Evolutionary conservation across 352 stramenopile genomes (phyloP), one percentile per base, ranked within the genome.

Genomic region (Plasmopara muralis): DNA sequence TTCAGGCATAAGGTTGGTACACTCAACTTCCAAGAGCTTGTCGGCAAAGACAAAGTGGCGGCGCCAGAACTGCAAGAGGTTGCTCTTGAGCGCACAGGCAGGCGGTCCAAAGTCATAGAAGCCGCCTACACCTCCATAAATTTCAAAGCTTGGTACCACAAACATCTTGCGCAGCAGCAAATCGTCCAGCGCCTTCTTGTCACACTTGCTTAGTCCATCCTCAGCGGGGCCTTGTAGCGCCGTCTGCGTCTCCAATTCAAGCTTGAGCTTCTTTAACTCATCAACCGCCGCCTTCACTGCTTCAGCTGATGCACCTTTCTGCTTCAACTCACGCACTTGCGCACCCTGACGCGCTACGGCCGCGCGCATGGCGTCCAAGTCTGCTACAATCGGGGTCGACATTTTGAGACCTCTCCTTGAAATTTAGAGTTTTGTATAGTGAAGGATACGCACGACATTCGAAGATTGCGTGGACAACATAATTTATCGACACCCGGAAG

Each of bases 161-260:
- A 99, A 99, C 96, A 99, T 99, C 69, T 98, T 98, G 49, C 96
- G 89, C 63, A 99, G 78, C 15, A 99, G 77, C 56, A 98, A 68
- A 57, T 99, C 95, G 71, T 99, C 96, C 65, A 99, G 87, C 30
- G 90, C 85, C 62, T 93, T 92, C 66, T 95, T 93, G 61, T 90
- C 79, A 49, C 33, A 68, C 64, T 85, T 86, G 20, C 67, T 76
- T n/a, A 90, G 68, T 1, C 66, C 66, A 45, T 95, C 80, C 20
- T 62, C 47, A 34, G 77, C 64, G 5, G 82, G 77, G 12, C 74
- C 79, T 25, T 87, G 77, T 53, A 85, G 73, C 52, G 87, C 77
- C 49, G 89, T 78, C 48, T 90, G 74, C 35, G 86, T 66, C 29
- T 90, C 80, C 41, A 97, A 67, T 57, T 89, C 52, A 12, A 93